phyloP scores from a whole-genome alignment of 139 green algal species.

The Coccomyxa sp. region DNA sequence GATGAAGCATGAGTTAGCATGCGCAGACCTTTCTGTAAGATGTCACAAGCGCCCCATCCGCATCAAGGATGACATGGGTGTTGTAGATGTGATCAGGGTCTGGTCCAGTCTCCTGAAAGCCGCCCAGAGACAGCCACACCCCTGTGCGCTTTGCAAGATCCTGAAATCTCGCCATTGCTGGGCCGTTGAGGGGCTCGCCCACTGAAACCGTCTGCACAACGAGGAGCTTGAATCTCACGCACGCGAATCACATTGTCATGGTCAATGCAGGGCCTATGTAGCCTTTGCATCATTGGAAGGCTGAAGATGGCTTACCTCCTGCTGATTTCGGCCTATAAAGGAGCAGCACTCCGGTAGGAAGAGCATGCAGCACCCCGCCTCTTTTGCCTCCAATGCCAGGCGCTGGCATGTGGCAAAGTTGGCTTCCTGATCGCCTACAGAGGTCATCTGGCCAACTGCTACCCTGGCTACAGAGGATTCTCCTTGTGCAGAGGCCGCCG shows the following conservation, averaged over 20 bases:
- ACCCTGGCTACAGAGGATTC: conserved; percentile 16
- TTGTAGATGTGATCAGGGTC: conserved; percentile 79
- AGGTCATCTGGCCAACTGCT: conserved; percentile 77
- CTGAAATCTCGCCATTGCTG: conserved; percentile 68
- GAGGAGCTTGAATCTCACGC: background rate
- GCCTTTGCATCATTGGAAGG: background rate
- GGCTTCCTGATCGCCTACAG: conserved; percentile 22
- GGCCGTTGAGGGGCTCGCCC: conserved; percentile 72
- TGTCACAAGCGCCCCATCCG: conserved; percentile 38
- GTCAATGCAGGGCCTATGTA: background rate
- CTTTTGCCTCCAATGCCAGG: conserved; percentile 42
- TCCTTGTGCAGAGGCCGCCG: too few relatives aligned
- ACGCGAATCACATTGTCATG: too few relatives aligned
- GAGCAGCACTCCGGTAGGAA: conserved; percentile 93
- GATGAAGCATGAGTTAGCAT: too few relatives aligned
- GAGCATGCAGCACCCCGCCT: conserved; percentile 50
- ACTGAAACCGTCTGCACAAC: conserved; percentile 54
- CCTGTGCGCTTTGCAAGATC: conserved; percentile 56
- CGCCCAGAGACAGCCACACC: conserved; percentile 91
- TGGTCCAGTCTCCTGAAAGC: conserved; percentile 75
- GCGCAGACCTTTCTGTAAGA: conserved; percentile 60
- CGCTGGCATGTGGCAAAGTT: conserved; percentile 56
- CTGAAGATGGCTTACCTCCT: conserved; percentile 1
- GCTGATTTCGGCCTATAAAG: conserved; percentile 70
- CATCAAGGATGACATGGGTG: conserved; percentile 79